These are phyloP conservation scores for Anisodus acutangulus DNA, from an alignment of 257 asterid genomes.

Conservation along the genomic window DNA sequence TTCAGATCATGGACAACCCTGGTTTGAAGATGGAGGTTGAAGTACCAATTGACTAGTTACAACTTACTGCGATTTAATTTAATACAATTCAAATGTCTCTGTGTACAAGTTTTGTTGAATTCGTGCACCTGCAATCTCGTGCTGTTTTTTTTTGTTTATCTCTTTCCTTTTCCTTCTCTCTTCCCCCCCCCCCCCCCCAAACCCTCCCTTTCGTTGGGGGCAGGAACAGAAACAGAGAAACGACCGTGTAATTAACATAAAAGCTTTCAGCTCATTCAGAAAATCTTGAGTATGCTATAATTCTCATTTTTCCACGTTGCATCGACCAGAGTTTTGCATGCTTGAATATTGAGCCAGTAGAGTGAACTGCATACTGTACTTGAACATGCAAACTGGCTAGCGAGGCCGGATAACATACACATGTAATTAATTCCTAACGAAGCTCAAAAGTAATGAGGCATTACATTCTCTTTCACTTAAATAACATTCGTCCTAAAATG, in stretches of 20 bases:
- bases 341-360: neutral
- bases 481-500: neutral
- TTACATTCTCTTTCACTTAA: neutral
- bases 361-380: neutral
- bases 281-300: neutral
- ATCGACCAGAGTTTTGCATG: neutral
- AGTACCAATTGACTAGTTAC: constrained; percentile 69
- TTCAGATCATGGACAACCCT: constrained; percentile 66
- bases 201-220: neutral
- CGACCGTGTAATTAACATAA: constrained; percentile 33
- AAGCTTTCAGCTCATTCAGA: neutral
- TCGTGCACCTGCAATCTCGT: neutral
- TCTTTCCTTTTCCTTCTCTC: neutral
- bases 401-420: neutral
- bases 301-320: neutral
- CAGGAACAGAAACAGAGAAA: constrained; percentile 1
- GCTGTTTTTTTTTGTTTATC: neutral
- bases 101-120: constrained; percentile 37
- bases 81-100: neutral
- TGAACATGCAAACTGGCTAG: neutral
- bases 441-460: neutral
- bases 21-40: constrained; percentile 88
- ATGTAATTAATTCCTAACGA: neutral
- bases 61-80: neutral
- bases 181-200: neutral